Evolutionary conservation across 352 stramenopile genomes (phyloP), one percentile per base, ranked within the genome.

Genomic region (Globisporangium nunn): DNA sequence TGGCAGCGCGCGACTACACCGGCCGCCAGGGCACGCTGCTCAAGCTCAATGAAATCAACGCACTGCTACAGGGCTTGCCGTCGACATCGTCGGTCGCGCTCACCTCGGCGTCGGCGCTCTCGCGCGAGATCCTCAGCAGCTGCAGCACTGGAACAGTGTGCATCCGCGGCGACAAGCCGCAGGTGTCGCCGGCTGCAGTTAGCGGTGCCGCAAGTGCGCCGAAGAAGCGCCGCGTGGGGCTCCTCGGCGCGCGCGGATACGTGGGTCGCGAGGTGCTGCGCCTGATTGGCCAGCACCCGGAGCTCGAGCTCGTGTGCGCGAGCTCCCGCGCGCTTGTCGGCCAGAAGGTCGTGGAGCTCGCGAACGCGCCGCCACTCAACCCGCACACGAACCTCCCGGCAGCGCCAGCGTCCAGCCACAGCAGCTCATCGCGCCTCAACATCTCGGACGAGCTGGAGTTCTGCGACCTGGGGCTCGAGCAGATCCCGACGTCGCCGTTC

Each of bases 1-100:
- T 96, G 78, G 81, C 81, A 11, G 63, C 79, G 12, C 72, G 71
- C 15, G 85, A 95, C 73, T 96, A 95, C 70, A 91, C 80, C 23
- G 87, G 87, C 15, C 86, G 87, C 40, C 86, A 96, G 57, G 87
- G 87, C 50, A 96, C 87, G 54, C 75, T 95, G n/a, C 75, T 96
- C 54, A 96, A 96, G 75, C 73, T 96, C 15, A 95, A 94, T 55
- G 87, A 96, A 70, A 95, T 96, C 66, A 87, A 95, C 66, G 69
- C 72, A 35, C 72, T 96, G 18, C 67, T 95, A 44, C 70, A 92
- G 56, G 75, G 75, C 37, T 64, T 96, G 37, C 85, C 87, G 14
- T 74, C 71, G 40, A 78, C 79, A 18, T 93, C 85, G 17, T 92
- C 87, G 0, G 87, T 96, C 31, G 78, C 87, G 39, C 80, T 96